These are phyloP conservation scores for Sporobolomyces phaffii DNA, from an alignment of 768 basidiomycete species.

Conservation along the genomic window DNA sequence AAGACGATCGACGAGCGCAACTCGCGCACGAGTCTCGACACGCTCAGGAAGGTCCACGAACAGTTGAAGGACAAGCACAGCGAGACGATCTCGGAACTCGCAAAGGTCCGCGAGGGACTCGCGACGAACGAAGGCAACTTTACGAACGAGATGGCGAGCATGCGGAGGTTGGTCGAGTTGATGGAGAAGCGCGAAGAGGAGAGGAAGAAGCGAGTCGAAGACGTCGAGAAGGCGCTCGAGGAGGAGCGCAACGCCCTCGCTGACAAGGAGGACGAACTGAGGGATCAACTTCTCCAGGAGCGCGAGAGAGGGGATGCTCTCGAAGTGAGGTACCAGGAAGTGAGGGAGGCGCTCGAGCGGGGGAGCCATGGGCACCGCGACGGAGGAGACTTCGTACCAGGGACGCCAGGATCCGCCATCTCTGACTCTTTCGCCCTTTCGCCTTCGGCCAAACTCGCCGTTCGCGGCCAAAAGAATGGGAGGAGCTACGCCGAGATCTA, in stretches of 20 bases:
- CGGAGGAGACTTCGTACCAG: constrained; percentile 1
- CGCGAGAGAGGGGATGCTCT: constrained; percentile 56
- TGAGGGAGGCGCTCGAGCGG: constrained; percentile 40
- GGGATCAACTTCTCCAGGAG: constrained; percentile 68
- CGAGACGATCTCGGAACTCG: constrained; percentile 66
- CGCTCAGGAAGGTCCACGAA: constrained; percentile 65
- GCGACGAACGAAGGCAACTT: constrained; percentile 82
- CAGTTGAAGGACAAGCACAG: constrained; percentile 68
- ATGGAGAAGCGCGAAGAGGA: constrained; percentile 85
- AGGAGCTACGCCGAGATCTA: constrained; percentile 94
- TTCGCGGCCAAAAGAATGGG: constrained; percentile 61
- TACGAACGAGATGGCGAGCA: constrained; percentile 64
- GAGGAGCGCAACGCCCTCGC: constrained; percentile 64
- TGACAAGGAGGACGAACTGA: constrained; percentile 60
- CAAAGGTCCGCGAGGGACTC: constrained; percentile 67
- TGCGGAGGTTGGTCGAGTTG: constrained; percentile 69
- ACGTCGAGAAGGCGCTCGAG: constrained; percentile 76
- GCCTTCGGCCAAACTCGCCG: constrained; percentile 80
- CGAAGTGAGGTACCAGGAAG: constrained; percentile 38
- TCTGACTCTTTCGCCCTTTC: constrained; percentile 58
- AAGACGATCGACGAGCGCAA: constrained; percentile 63
- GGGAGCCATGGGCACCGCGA: not conserved
- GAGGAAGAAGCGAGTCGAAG: constrained; percentile 71
- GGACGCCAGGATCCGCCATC: not conserved
- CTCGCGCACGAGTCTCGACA: constrained; percentile 62